Evolutionary conservation across 1,139 yeast species (phyloP), one percentile per base, ranked within the genome.

Genomic region (Yamadazyma pseudoaaseri): DNA sequence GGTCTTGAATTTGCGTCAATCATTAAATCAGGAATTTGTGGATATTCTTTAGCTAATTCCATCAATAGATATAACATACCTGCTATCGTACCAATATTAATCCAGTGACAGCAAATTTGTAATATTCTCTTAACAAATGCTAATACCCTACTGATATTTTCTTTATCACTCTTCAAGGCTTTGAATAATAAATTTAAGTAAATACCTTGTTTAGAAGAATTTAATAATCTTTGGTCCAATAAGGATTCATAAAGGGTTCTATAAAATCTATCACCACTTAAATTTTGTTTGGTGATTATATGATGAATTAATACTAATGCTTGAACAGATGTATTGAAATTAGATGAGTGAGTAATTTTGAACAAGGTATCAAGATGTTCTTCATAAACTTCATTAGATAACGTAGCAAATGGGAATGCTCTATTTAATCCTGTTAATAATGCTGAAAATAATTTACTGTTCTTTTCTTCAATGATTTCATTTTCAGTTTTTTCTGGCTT

Each of bases 401-500:
- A 69, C 41, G 78, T 73, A 2, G 96, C 81, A 56, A 86, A 92
- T 37, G 98, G 97, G 70, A 86, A 90, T 1, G 98, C 94, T 63
- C 99, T 84, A 58, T 94, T 94, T 42, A 92, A 76, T 45, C 99
- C 99, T 2, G 98, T 89, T 44, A 92, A 76, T 40, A 94, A 75
- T 14, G 96, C 97, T 22, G 96, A 82, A 48, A 90, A 87, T 49
- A 92, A 65, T 52, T 86, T 86, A 27, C 95, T 75, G 51, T 81
- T 85, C 52, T 82, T 86, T 52, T 92, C 97, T 55, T 87, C 96
- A 29, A 81, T 60, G 4, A 85, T 68, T 47, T 86, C 95, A 33
- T 67, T 71, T 39, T 80, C 82, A 11, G 87, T 70, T 57, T 86
- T 86, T 30, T 69, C 79, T 34, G 67, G 75, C 55, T 83, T 80